Conservation (phyloP, 345 rosid species). For the Ailanthus altissimus region DNA sequence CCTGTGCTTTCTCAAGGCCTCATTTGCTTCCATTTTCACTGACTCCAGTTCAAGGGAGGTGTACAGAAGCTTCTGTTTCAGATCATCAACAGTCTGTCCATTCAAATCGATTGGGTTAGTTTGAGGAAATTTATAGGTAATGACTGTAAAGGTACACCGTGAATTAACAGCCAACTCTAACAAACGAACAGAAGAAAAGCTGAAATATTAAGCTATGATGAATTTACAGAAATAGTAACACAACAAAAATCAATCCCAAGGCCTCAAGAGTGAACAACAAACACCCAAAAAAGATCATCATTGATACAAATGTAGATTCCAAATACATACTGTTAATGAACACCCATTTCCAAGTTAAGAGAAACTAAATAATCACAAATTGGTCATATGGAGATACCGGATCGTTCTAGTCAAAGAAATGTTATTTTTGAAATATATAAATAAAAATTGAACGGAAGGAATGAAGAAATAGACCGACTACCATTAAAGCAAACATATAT, state of each 20-base stretch:
- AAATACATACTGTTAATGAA: background rate
- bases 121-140: background rate
- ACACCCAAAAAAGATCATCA: background rate
- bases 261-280: background rate
- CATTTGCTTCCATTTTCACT: conserved; percentile 58
- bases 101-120: conserved; percentile 12
- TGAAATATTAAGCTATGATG: background rate
- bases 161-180: background rate
- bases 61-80: conserved; percentile 69
- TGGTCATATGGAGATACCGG: conserved; percentile 27
- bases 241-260: background rate
- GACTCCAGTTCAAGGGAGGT: conserved; percentile 62
- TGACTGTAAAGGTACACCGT: background rate
- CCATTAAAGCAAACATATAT: background rate
- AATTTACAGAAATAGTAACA: background rate
- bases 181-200: background rate
- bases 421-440: background rate
- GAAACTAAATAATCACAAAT: conserved; percentile 28
- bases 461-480: background rate
- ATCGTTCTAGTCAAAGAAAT: conserved; percentile 24
- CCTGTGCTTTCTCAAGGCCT: conserved; percentile 52
- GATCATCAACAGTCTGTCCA: conserved; percentile 60
- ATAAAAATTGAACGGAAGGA: background rate
- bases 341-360: conserved; percentile 27
- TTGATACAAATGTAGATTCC: background rate